Percentiles rank a stretch among this genome's conserved stretches.
These are phyloP conservation scores for Pythium sukuiense DNA, from an alignment of 352 stramenopile genomes.

Conservation along the genomic window DNA sequence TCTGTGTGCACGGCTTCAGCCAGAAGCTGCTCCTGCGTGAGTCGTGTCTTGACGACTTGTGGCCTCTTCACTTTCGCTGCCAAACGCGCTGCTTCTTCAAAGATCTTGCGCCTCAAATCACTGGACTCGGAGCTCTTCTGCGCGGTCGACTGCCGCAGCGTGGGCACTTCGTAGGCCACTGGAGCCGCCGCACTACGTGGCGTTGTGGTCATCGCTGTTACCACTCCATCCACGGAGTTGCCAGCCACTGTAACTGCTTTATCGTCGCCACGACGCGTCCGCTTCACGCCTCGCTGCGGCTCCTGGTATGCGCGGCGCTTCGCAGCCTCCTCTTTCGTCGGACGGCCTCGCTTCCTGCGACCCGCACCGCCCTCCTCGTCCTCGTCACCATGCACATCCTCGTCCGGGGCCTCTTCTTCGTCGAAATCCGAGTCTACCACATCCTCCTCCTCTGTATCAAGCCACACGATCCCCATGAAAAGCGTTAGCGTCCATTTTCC, in stretches of 20 bases:
- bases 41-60: constrained; percentile 21
- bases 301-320: constrained; percentile 31
- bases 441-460: constrained; percentile 79
- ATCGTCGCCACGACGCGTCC: background rate
- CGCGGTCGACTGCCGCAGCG: constrained; percentile 57
- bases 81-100: constrained; percentile 49
- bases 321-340: constrained; percentile 11
- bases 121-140: constrained; percentile 62
- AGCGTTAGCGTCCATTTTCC: background rate
- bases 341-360: constrained; percentile 20
- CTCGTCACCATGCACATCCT: constrained; percentile 71
- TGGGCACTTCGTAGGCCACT: constrained; percentile 37
- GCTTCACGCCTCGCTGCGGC: constrained; percentile 23
- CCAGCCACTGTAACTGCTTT: background rate
- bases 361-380: constrained; percentile 45
- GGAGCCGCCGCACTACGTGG: background rate
- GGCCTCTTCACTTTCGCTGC: constrained; percentile 44
- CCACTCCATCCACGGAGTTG: too few species aligned
- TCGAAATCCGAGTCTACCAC: constrained; percentile 90
- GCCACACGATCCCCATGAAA: background rate
- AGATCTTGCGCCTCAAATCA: constrained; percentile 54
- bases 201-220: background rate
- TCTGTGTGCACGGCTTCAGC: constrained; percentile 75
- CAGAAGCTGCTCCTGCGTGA: constrained; percentile 73
- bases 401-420: constrained; percentile 74